phyloP scores from a whole-genome alignment of 768 basidiomycete genomes.

The Pleurotus ostreatus region DNA sequence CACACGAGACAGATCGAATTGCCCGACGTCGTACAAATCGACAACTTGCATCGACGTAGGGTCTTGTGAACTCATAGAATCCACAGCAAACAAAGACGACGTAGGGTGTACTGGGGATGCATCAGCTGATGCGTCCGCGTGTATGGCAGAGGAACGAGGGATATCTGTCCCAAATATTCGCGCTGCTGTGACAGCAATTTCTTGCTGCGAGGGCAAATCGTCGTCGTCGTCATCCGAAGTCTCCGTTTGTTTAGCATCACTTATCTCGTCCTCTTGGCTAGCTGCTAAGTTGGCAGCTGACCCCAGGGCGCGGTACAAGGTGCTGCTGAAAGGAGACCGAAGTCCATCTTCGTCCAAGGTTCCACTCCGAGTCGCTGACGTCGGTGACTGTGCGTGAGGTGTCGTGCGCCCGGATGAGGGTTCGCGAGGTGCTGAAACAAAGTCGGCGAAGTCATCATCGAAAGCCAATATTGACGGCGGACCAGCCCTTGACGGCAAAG shows the following conservation, averaged over 20 bases:
- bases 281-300: conserved; percentile 58
- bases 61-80: background rate
- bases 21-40: conserved; percentile 32
- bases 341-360: conserved; percentile 16
- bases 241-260: conserved; percentile 1
- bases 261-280: conserved; percentile 27
- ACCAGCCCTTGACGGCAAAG: background rate
- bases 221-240: conserved; percentile 21
- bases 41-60: conserved; percentile 1
- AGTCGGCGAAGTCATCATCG: conserved; percentile 80
- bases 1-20: conserved; percentile 62
- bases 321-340: conserved; percentile 19
- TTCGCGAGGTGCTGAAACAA: conserved; percentile 54
- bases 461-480: conserved; percentile 33
- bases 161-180: conserved; percentile 42
- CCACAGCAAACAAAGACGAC: background rate
- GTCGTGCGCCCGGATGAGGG: conserved; percentile 4
- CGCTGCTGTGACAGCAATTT: conserved; percentile 44
- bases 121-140: background rate
- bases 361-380: conserved; percentile 15
- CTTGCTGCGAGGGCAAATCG: conserved; percentile 41
- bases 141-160: background rate
- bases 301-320: conserved; percentile 54
- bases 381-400: conserved; percentile 20
- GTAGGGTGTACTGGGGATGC: background rate